Evolutionary conservation across 768 basidiomycete genomes (phyloP), one percentile per base, ranked within the genome.

Genomic region (Phlebiopsis flavidoalba): DNA sequence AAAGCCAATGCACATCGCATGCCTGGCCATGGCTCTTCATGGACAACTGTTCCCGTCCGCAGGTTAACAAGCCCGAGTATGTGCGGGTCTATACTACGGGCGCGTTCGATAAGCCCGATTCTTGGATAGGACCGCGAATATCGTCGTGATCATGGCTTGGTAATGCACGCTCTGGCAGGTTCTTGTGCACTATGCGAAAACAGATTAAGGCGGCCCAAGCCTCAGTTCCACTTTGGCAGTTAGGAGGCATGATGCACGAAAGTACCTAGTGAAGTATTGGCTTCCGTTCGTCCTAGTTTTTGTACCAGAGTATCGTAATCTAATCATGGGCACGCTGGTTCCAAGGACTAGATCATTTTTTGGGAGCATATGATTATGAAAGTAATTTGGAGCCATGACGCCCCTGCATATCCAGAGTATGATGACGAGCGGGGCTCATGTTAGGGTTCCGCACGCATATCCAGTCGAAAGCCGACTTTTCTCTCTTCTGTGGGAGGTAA

Each of bases 301-400:
- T 76, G 75, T 24, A 55, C 72, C 61, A 40, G 11, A 3, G 49
- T 4, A 26, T 5, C 52, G 14, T 63, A 6, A 31, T 31, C 6
- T 31, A 2, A 3, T 31, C 26, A 6, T 31, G 6, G 26, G 26
- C n/a, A 75, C 63, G 72, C 69, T 40, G 76, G 78, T 63, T 76
- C 17, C 77, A 70, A 24, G 78, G 78, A 0, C 63, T 77, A 31
- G 78, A 78, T 3, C 78, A 79, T 62, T 79, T 78, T n/a, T 64
- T 77, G 78, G 69, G 82, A 83, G 67, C 82, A 83, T 63, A 71
- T 83, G 63, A 69, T 82, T 56, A 80, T 79, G 67, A 78, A 71
- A 66, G 70, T 65, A 52, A 71, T n/a, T 11, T 24, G 8, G 4
- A 7, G 17, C 8, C 24, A 11, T 7, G 35, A 6, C 52, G 5